Conservation (phyloP, 2,329 filamentous ascomycete genomes). For the Ascocoryne sarcoides region DNA sequence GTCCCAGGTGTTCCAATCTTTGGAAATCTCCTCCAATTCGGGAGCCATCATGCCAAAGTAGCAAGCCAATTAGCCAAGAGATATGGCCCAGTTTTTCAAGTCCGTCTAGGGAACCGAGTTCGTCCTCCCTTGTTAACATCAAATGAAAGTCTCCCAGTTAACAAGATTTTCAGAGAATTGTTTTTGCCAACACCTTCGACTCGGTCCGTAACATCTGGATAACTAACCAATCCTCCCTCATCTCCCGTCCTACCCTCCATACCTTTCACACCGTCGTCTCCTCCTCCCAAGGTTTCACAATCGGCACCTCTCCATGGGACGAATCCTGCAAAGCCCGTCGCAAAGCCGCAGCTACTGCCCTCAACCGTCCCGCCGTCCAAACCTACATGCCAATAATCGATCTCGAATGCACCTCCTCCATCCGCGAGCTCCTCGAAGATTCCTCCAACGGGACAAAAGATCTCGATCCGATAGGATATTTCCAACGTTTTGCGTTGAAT, state of each 20-base stretch:
- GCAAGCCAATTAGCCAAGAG: conserved; percentile 48
- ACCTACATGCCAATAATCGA: conserved; percentile 79
- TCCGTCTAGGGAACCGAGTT: conserved; percentile 59
- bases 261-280: conserved; percentile 77
- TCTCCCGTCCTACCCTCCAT: conserved; percentile 69
- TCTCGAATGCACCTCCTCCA: conserved; percentile 61
- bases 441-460: conserved; percentile 52
- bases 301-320: conserved; percentile 78
- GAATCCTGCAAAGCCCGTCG: conserved; percentile 69
- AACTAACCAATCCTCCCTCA: conserved; percentile 67
- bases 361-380: conserved; percentile 68
- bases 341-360: conserved; percentile 69
- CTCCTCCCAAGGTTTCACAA: conserved; percentile 68
- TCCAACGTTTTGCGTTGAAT: conserved; percentile 68
- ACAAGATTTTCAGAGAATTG: conserved; percentile 43
- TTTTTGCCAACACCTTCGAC: conserved; percentile 73
- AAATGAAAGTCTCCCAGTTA: background rate
- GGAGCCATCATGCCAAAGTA: conserved; percentile 45
- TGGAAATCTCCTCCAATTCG: conserved; percentile 53
- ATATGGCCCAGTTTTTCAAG: conserved; percentile 58
- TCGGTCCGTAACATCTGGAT: conserved; percentile 69
- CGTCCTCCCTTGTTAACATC: background rate
- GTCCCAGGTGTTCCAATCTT: conserved; percentile 54
- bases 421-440: conserved; percentile 62
- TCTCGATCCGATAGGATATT: conserved; percentile 63